Base-by-base conservation (phyloP, 768 basidiomycete genomes). In the Holtermannia corniformis region DNA sequence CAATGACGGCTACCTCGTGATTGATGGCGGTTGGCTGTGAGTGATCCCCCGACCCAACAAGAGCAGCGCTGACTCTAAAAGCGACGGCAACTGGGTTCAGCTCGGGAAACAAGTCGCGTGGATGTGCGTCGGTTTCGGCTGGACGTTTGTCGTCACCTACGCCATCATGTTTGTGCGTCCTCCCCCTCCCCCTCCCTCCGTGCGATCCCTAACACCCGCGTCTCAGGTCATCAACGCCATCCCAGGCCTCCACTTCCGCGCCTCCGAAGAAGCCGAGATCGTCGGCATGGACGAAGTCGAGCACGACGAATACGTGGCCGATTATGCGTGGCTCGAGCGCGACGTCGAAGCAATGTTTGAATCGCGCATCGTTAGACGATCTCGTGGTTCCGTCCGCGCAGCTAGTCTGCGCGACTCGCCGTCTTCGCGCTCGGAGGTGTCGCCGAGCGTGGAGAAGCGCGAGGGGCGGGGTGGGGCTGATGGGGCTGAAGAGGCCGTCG, bases 221-320 rank as follows among this genome's bases (percentile, higher is more conserved):
- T 79, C 87, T 28, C 87, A 86, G 86, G 73, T 81, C 59, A 88
- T 93, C 86, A 87, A 92, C 74, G 82, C 74, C 72, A 82, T 88
- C 63, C 89, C 89, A 5, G 85, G 83, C 49, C 77, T 87, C 50
- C 78, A 72, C 40, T 74, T 96, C 58, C 84, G 87, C 24, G 58
- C 71, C 1, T 60, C 60, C 23, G 75, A 75, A 42, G 75, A 77
- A 50, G 70, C 69, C 7, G 75, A 78, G 67, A 76, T 77, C 46
- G 67, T 93, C 44, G 91, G 92, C 52, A 82, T 93, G 60, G 92
- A 96, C 73, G 65, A 71, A 51, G 61, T 67, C 23, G 67, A 71
- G 54, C 57, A 69, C 19, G 67, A 62, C 47, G 70, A 71, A 49
- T 69, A 60, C 53, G 65, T 71, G 2, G 67, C 67, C 26, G 70